Evolutionary conservation across 352 stramenopile genomes (phyloP).

Genomic region (Pythium apleroticum): DNA sequence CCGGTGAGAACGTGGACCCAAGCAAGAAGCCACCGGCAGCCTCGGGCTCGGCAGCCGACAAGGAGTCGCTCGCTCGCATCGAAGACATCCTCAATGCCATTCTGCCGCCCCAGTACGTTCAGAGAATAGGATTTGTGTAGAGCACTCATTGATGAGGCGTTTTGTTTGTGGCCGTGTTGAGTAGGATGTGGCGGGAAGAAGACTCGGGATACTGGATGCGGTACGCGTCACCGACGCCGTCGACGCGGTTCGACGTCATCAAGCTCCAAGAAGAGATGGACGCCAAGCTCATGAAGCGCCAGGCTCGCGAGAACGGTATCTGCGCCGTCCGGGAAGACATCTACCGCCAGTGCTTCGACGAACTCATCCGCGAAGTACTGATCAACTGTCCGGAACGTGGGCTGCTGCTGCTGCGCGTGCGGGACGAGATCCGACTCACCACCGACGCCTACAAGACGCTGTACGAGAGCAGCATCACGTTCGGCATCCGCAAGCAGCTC

Average conservation of each 20-base stretch:
- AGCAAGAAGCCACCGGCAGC: constrained; percentile 44
- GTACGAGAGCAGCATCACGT: constrained; percentile 92
- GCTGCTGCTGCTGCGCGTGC: constrained; percentile 89
- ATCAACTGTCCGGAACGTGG: constrained; percentile 92
- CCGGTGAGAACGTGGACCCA: constrained; percentile 69
- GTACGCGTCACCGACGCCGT: constrained; percentile 87
- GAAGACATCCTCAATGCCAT: constrained; percentile 81
- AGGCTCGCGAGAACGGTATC: constrained; percentile 92
- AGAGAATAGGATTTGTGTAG: neutral
- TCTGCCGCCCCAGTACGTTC: constrained; percentile 63
- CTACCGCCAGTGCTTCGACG: constrained; percentile 92
- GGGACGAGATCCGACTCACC: constrained; percentile 93
- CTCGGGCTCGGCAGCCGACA: constrained; percentile 22
- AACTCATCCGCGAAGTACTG: constrained; percentile 92
- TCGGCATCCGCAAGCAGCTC: constrained; percentile 93
- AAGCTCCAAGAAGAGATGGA: constrained; percentile 91
- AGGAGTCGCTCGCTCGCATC: constrained; percentile 58
- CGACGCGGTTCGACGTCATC: constrained; percentile 93
- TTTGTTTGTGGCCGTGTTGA: neutral
- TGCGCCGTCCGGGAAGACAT: constrained; percentile 94
- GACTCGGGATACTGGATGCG: constrained; percentile 89
- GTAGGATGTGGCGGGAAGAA: constrained; percentile 80
- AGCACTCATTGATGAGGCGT: neutral
- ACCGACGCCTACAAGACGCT: constrained; percentile 96
- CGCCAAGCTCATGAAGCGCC: constrained; percentile 82